Evolutionary conservation across 1,139 yeast species (phyloP).

Genomic region (Wickerhamomyces sp.): DNA sequence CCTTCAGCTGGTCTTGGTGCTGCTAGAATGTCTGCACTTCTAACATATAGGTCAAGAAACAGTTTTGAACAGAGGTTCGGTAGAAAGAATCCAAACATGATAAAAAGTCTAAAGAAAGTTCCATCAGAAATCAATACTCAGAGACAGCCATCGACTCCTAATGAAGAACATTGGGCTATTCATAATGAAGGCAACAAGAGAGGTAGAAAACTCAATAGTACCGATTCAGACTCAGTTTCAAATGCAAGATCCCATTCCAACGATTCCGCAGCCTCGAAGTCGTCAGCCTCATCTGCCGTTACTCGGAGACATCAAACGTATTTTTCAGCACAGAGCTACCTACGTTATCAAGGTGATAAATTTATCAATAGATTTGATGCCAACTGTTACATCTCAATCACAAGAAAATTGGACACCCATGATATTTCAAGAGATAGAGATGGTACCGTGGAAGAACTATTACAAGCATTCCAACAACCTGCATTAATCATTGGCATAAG

Average conservation of each 20-base stretch:
- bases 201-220: constrained; percentile 16
- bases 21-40: constrained; percentile 93
- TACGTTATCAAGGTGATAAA: constrained; percentile 90
- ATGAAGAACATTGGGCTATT: constrained; percentile 53
- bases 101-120: constrained; percentile 22
- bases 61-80: constrained; percentile 91
- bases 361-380: constrained; percentile 90
- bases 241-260: constrained; percentile 18
- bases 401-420: constrained; percentile 91
- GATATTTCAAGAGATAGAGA: constrained; percentile 81
- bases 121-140: constrained; percentile 23
- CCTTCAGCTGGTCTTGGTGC: constrained; percentile 89
- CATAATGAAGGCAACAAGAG: constrained; percentile 60
- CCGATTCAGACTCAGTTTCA: constrained; percentile 19
- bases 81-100: constrained; percentile 56
- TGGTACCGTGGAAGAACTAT: constrained; percentile 38
- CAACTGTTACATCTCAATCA: constrained; percentile 89
- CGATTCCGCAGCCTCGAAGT: constrained; percentile 11
- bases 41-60: constrained; percentile 88
- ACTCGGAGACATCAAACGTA: constrained; percentile 56
- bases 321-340: constrained; percentile 91
- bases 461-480: constrained; percentile 61
- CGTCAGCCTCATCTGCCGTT: constrained; percentile 17
- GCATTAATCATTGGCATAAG: constrained; percentile 82
- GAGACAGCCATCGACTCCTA: constrained; percentile 30